phyloP scores from a whole-genome alignment of 257 asterid genomes.

The Hygrophila difformis region DNA sequence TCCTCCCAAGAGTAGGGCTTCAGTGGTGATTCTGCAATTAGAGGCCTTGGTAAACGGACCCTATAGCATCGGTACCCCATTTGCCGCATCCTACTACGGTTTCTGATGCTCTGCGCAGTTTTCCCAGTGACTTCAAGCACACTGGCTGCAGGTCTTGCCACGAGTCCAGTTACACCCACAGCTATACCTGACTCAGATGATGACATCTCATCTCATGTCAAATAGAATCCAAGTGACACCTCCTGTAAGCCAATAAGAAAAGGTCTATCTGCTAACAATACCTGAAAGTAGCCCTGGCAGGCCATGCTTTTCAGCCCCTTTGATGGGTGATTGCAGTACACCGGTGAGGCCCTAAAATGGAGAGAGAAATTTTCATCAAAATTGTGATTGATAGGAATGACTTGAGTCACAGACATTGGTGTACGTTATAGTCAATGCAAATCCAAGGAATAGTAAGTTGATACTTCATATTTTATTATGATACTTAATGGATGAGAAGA shows the following conservation, averaged over 20 bases:
- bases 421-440: too few relatives aligned
- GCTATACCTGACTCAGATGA: constrained; percentile 72
- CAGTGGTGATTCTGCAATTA: constrained; percentile 54
- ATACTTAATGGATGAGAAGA: too few relatives aligned
- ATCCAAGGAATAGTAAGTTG: too few relatives aligned
- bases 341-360: constrained; percentile 82
- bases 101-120: constrained; percentile 94
- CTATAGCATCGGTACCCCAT: constrained; percentile 48
- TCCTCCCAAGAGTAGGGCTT: constrained; percentile 91
- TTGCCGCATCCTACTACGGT: constrained; percentile 75
- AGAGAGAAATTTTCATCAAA: constrained; percentile 3
- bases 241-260: neutral
- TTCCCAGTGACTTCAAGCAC: constrained; percentile 94
- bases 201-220: too few relatives aligned
- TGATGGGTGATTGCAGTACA: constrained; percentile 92
- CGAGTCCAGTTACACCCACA: constrained; percentile 86
- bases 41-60: constrained; percentile 85
- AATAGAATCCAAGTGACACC: too few relatives aligned
- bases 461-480: too few relatives aligned
- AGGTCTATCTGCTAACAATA: constrained; percentile 18
- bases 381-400: neutral
- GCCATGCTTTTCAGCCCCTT: constrained; percentile 96
- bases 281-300: constrained; percentile 95
- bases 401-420: constrained; percentile 3
- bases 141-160: constrained; percentile 97